These are phyloP conservation scores for Mycena vulgaris DNA, from an alignment of 768 basidiomycete species.

Conservation along the genomic window DNA sequence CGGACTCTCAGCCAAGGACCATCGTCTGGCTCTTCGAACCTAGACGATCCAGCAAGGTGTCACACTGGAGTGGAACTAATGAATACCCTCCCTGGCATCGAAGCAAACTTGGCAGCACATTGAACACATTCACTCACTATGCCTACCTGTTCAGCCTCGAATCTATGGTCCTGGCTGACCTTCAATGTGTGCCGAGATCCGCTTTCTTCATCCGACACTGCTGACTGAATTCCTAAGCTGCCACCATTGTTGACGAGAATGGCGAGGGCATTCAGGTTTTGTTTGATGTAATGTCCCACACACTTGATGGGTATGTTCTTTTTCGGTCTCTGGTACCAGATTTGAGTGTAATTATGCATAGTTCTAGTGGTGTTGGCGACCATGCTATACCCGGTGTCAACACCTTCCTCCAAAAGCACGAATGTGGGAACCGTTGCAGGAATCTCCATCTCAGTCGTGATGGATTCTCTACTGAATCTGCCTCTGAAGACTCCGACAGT, in stretches of 20 bases:
- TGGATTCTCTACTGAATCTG: conserved; percentile 10
- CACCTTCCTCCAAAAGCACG: conserved; percentile 15
- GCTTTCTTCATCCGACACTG: neutral
- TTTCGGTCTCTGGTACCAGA: neutral
- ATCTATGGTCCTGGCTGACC: conserved; percentile 18
- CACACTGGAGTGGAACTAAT: conserved; percentile 23
- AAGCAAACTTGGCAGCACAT: conserved; percentile 10
- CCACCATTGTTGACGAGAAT: no score
- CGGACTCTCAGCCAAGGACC: neutral
- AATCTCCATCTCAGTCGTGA: conserved; percentile 17
- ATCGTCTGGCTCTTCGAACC: neutral
- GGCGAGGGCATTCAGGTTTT: no score
- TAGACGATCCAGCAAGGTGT: conserved; percentile 5
- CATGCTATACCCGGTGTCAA: conserved; percentile 11
- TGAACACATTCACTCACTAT: conserved; percentile 22
- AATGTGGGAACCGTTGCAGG: conserved; percentile 12
- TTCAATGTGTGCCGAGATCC: conserved; percentile 6
- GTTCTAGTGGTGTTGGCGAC: conserved; percentile 21
- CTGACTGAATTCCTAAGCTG: no score
- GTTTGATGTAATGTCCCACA: conserved; percentile 14
- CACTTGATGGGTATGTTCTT: conserved; percentile 7
- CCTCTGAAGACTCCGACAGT: neutral
- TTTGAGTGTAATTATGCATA: neutral
- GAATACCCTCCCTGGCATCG: conserved; percentile 20
- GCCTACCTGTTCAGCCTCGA: conserved; percentile 11